Percentiles rank a stretch among this genome's conserved stretches.
phyloP scores from a whole-genome alignment of 129 eudicot species.

The Lactuca saligna region DNA sequence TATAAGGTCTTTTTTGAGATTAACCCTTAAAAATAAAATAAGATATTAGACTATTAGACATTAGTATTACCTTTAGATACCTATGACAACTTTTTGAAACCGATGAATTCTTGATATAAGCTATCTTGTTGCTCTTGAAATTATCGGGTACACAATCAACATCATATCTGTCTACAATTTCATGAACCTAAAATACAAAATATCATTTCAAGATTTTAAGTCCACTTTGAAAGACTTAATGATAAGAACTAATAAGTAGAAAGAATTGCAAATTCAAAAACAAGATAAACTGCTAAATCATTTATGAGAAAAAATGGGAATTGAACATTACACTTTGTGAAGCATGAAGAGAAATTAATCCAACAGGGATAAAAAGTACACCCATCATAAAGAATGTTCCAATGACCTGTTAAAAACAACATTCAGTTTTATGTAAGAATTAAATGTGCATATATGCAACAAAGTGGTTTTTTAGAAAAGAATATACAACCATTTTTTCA shows the following conservation, averaged over 20 bases:
- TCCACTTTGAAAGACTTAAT: background rate
- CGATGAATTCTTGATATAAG: conserved; percentile 56
- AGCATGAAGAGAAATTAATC: conserved; percentile 63
- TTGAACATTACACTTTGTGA: conserved; percentile 54
- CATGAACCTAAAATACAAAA: conserved; percentile 51
- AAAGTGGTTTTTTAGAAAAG: too few species aligned
- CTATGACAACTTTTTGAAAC: conserved; percentile 62
- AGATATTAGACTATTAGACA: too few species aligned
- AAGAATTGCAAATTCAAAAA: background rate
- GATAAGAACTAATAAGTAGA: background rate
- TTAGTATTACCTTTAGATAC: conserved; percentile 51
- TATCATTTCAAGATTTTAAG: background rate
- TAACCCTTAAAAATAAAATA: too few species aligned
- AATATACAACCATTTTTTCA: too few species aligned
- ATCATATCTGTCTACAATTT: conserved; percentile 76
- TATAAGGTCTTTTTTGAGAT: too few species aligned
- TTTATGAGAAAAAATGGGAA: conserved; percentile 1
- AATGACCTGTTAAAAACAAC: conserved; percentile 57
- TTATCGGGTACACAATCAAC: conserved; percentile 62
- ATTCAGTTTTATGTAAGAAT: background rate
- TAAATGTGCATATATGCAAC: too few species aligned
- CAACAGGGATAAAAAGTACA: conserved; percentile 66
- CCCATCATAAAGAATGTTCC: conserved; percentile 61
- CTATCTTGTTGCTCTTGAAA: conserved; percentile 56
- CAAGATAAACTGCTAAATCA: background rate